These are phyloP conservation scores for Physaria fendleri DNA, from an alignment of 345 rosid genomes.

Conservation along the genomic window DNA sequence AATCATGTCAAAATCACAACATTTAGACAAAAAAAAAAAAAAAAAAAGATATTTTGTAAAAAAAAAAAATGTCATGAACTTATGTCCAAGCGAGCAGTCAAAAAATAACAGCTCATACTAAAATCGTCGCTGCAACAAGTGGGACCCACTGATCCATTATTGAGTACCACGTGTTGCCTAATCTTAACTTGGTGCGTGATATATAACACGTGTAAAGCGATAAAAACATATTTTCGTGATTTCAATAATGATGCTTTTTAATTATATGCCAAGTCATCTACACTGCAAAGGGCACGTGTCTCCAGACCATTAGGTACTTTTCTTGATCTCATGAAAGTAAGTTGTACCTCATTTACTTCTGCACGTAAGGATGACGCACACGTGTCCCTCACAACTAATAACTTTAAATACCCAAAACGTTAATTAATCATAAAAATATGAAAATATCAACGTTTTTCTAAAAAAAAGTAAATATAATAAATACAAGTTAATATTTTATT, in stretches of 20 bases:
- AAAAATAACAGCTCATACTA: slow-evolving; percentile 23
- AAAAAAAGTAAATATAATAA: no score
- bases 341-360: slow-evolving; percentile 6
- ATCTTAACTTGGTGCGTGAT: not conserved
- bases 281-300: slow-evolving; percentile 9
- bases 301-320: not conserved
- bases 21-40: not conserved
- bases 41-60: no score
- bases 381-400: slow-evolving; percentile 11
- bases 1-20: slow-evolving; percentile 14
- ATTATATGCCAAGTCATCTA: slow-evolving; percentile 12
- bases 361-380: slow-evolving; percentile 10
- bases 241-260: slow-evolving; percentile 21
- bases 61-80: not conserved
- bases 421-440: no score
- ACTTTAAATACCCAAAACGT: no score
- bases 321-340: slow-evolving; percentile 11
- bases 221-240: slow-evolving; percentile 23
- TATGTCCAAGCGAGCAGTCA: slow-evolving; percentile 19
- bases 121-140: not conserved
- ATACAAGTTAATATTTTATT: no score
- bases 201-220: slow-evolving; percentile 16
- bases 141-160: slow-evolving; percentile 18
- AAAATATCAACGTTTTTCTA: no score
- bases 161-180: slow-evolving; percentile 25